Conservation (phyloP, 2,329 filamentous ascomycete species). For the Westerdykella ornata region DNA sequence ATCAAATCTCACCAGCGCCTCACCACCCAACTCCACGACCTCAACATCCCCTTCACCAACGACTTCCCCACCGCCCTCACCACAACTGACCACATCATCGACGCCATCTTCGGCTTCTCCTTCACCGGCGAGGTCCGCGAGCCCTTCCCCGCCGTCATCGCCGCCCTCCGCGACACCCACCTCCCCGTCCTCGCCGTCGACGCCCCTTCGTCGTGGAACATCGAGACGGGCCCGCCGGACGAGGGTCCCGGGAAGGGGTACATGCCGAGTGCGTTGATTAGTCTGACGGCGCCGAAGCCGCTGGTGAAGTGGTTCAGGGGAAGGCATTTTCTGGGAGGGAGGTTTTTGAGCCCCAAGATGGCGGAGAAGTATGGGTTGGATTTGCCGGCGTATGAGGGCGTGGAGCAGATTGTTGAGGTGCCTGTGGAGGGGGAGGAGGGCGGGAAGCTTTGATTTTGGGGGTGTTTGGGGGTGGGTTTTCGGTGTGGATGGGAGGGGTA, state of each 20-base stretch:
- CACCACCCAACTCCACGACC: conserved; percentile 73
- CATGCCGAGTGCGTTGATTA: conserved; percentile 73
- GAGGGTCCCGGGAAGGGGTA: conserved; percentile 73
- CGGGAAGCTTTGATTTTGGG: conserved; percentile 13
- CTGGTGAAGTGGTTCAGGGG: conserved; percentile 77
- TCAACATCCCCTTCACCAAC: conserved; percentile 74
- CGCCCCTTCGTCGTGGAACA: conserved; percentile 90
- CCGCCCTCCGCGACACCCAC: conserved; percentile 63
- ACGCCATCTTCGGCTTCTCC: conserved; percentile 96
- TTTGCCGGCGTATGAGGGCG: conserved; percentile 71
- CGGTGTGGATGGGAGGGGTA: no score
- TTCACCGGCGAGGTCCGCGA: conserved; percentile 90
- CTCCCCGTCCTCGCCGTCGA: conserved; percentile 83
- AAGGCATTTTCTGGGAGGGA: conserved; percentile 86
- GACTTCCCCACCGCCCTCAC: conserved; percentile 65
- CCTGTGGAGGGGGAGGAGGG: conserved; percentile 13
- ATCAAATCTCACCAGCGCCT: conserved; percentile 54
- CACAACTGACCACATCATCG: conserved; percentile 72
- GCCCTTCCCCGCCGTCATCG: conserved; percentile 78
- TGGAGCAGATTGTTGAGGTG: conserved; percentile 86
- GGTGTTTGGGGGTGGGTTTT: no score
- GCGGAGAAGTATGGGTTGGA: conserved; percentile 82
- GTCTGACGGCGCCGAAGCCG: conserved; percentile 89
- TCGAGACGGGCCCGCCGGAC: conserved; percentile 73
- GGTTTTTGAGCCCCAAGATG: conserved; percentile 72